Evolutionary conservation across 768 basidiomycete species (phyloP), one percentile per base, ranked within the genome.

Genomic region (Lactifluus subvellereus): DNA sequence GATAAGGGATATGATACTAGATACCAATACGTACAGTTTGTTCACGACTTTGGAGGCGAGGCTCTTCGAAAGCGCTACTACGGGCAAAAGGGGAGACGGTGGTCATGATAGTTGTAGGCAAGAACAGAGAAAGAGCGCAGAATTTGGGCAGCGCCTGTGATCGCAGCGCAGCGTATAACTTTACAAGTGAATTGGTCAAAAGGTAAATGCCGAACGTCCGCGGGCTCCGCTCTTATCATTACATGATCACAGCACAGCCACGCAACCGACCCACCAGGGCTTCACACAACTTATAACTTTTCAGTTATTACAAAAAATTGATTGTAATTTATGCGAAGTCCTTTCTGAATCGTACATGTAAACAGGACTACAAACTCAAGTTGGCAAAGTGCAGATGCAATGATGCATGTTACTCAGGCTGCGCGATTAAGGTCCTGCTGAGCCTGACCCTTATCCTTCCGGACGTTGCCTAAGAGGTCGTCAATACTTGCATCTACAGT

Each of bases 371-470:
- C 33, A 30, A 33, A 2, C 6, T n/a, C 42, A 7, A 43, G 42
- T 43, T 18, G 8, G 35, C 6, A 16, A 38, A 32, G 50, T 51
- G 0, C 20, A 32, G 4, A 6, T 18, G 4, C 16, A 33, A 42
- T 1, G 20, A 48, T 51, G 50, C 4, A 40, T 8, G n/a, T 37
- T 35, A 22, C 18, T 52, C 20, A 67, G 11, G 52, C 52, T 18
- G 63, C 53, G 11, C 50, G 32, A 70, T 86, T 87, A 35, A 78
- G 18, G 4, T 82, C 74, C 70, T 86, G 83, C 66, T 86, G 79
- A 1, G 76, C 69, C 54, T 78, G 67, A 0, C 86, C 85, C 64
- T 85, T 84, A 52, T 85, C 82, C 0, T 82, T 77, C 54, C 72
- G 76, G 18, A 73, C 57, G 59, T 85, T 84, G 1, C 86, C 85